These are phyloP conservation scores for Chaetomium sp. DNA, from an alignment of 2,329 filamentous ascomycete genomes.

Conservation along the genomic window DNA sequence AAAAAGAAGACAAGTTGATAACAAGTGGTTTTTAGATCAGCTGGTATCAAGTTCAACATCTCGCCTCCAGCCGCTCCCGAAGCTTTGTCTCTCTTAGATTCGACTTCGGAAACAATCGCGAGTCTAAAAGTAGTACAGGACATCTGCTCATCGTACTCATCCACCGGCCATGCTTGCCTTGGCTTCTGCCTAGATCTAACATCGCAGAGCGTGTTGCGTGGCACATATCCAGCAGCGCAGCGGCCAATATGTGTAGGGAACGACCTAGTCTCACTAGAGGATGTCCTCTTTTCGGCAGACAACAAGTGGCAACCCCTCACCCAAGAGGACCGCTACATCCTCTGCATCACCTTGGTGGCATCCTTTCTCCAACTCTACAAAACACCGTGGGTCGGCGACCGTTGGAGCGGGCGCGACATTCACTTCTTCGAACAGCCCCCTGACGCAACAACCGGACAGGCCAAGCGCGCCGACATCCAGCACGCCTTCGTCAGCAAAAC, in stretches of 20 bases:
- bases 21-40: not conserved
- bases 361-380: not conserved
- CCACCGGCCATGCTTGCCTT: not conserved
- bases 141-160: not conserved
- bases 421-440: not conserved
- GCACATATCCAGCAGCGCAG: not conserved
- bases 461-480: not conserved
- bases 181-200: not conserved
- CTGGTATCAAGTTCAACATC: not conserved
- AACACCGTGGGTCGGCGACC: not conserved
- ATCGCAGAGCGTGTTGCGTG: not conserved
- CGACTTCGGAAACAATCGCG: not conserved
- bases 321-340: not conserved
- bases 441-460: not conserved
- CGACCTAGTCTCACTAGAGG: not conserved
- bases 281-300: not conserved
- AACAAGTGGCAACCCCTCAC: not conserved
- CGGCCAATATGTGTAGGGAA: not conserved
- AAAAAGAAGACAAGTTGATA: not conserved
- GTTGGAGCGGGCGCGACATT: not conserved
- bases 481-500: not conserved
- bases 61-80: not conserved
- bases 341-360: not conserved
- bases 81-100: not conserved
- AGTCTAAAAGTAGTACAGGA: not conserved